Conservation (phyloP, 2,329 filamentous ascomycete species). For the Hypomyces perniciosus region DNA sequence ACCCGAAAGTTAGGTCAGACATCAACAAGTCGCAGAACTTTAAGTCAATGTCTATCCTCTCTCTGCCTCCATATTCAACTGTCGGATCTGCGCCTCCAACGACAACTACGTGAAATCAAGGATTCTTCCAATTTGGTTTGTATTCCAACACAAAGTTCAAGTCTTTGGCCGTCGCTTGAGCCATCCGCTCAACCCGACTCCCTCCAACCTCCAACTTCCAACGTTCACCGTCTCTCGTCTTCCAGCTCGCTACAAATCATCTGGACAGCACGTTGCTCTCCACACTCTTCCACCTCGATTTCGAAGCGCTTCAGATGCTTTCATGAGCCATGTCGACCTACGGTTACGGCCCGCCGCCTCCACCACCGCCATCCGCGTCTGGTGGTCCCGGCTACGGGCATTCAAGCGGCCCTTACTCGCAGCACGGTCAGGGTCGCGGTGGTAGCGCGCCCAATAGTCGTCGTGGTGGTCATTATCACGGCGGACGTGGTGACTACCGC, state of each 20-base stretch:
- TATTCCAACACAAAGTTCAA: too few relatives aligned
- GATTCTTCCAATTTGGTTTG: too few relatives aligned
- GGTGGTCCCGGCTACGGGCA: constrained; percentile 34
- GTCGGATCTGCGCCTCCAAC: too few relatives aligned
- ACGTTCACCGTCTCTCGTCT: constrained; percentile 3
- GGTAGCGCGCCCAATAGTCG: constrained; percentile 32
- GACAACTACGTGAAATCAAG: too few relatives aligned
- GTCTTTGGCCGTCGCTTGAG: too few relatives aligned
- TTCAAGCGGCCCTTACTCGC: constrained; percentile 33
- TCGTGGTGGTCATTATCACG: constrained; percentile 34
- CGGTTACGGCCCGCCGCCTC: constrained; percentile 49
- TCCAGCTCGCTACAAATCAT: neutral
- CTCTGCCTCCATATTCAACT: neutral
- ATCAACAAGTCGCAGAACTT: constrained; percentile 1
- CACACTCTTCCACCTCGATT: too few relatives aligned
- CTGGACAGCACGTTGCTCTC: too few relatives aligned
- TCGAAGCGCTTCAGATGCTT: neutral
- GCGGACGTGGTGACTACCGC: constrained; percentile 37
- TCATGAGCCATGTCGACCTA: constrained; percentile 39
- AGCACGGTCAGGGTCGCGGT: constrained; percentile 31
- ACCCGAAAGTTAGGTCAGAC: constrained; percentile 2
- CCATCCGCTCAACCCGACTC: constrained; percentile 6
- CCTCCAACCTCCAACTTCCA: constrained; percentile 8
- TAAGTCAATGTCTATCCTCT: neutral
- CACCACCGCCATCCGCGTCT: constrained; percentile 32